Evolutionary conservation across 2,329 filamentous ascomycete genomes (phyloP).

Genomic region (Arthrinium phaeospermum): DNA sequence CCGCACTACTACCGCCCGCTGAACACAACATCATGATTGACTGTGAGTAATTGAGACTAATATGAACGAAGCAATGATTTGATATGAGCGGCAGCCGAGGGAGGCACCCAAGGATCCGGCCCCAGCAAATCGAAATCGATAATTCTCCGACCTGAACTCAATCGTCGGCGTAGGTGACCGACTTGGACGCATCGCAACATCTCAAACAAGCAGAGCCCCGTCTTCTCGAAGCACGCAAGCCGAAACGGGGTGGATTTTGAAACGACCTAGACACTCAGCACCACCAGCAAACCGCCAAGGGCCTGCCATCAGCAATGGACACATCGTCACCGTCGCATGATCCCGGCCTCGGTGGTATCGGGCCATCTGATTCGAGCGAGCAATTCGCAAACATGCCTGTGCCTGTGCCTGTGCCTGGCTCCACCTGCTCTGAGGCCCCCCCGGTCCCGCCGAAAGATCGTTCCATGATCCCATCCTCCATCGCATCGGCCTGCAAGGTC

Average conservation of each 20-base stretch:
- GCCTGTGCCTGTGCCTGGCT: background rate
- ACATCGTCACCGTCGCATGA: conserved; percentile 1
- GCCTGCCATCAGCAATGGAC: background rate
- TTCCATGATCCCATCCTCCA: conserved; percentile 10
- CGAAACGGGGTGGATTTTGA: conserved; percentile 10
- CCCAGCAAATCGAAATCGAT: background rate
- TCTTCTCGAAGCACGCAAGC: conserved; percentile 9
- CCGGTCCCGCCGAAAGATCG: conserved; percentile 10
- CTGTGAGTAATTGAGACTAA: background rate
- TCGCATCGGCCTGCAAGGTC: conserved; percentile 4
- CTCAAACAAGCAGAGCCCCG: conserved; percentile 1
- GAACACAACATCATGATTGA: background rate
- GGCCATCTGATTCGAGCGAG: conserved; percentile 12
- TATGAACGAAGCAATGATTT: background rate
- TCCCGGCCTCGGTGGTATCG: background rate
- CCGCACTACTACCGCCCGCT: background rate
- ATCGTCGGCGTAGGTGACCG: background rate
- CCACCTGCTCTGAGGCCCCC: background rate
- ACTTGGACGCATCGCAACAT: conserved; percentile 2
- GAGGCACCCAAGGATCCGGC: background rate
- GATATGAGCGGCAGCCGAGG: background rate
- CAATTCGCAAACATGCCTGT: conserved; percentile 13
- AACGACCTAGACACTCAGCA: conserved; percentile 3
- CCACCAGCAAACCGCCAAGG: background rate
- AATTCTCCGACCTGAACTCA: conserved; percentile 2